Conservation (phyloP, 164 flowering plant species). For the Aristolochia contorta region DNA sequence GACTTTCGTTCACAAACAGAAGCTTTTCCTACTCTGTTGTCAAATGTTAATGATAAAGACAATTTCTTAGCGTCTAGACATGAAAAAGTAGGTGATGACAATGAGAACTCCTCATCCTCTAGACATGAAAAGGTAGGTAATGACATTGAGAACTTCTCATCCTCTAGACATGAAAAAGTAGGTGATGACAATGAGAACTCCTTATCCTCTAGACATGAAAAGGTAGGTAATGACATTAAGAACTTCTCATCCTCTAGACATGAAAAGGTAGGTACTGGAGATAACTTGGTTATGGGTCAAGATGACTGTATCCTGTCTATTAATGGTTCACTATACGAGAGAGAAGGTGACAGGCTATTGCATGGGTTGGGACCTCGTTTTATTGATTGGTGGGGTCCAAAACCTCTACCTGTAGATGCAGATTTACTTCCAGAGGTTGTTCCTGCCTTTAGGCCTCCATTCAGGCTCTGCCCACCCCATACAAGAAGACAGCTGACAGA, state of each 20-base stretch:
- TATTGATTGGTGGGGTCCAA: slow-evolving; percentile 89
- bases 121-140: slow-evolving; percentile 7
- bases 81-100: slow-evolving; percentile 4
- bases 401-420: slow-evolving; percentile 91
- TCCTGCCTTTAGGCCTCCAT: slow-evolving; percentile 61
- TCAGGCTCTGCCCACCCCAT: slow-evolving; percentile 54
- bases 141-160: slow-evolving; percentile 5
- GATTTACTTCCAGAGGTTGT: slow-evolving; percentile 85
- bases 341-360: slow-evolving; percentile 82
- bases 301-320: slow-evolving; percentile 12
- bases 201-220: slow-evolving; percentile 6
- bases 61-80: slow-evolving; percentile 4
- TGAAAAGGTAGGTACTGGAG: slow-evolving; percentile 6
- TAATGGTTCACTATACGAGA: slow-evolving; percentile 54
- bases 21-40: slow-evolving; percentile 7
- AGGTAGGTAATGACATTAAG: slow-evolving; percentile 7
- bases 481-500: slow-evolving; percentile 47
- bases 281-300: slow-evolving; percentile 7
- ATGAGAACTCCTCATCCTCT: slow-evolving; percentile 4
- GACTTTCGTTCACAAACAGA: slow-evolving; percentile 19
- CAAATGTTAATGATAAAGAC: slow-evolving; percentile 8
- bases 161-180: slow-evolving; percentile 6
- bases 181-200: slow-evolving; percentile 6
- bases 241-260: slow-evolving; percentile 4
- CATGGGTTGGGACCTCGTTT: slow-evolving; percentile 96